Evolutionary conservation across 345 rosid species (phyloP).

Genomic region (Hibiscus syriacus): DNA sequence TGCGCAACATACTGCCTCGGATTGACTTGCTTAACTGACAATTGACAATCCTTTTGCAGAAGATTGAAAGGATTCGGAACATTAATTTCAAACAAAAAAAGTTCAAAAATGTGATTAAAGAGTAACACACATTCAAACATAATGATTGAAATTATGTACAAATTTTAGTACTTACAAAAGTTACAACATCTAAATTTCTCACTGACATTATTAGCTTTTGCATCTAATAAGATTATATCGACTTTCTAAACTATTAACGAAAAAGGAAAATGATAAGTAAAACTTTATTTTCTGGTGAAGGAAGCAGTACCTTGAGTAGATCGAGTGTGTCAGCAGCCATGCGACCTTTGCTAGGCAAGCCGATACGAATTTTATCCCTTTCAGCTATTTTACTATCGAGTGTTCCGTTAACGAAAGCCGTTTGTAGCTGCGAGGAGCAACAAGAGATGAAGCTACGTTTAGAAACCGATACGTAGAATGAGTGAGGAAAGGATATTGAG

Average conservation of each 20-base stretch:
- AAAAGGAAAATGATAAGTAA: too few species aligned
- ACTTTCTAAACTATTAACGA: too few species aligned
- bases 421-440: not conserved
- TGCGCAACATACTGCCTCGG: constrained; percentile 92
- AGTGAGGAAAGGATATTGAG: constrained; percentile 8
- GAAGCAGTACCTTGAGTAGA: not conserved
- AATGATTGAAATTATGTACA: too few species aligned
- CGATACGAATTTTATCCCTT: not conserved
- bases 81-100: too few species aligned
- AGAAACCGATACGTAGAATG: constrained; percentile 13
- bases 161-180: too few species aligned
- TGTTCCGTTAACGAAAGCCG: not conserved
- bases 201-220: too few species aligned
- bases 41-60: constrained; percentile 46
- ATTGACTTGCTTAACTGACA: constrained; percentile 75
- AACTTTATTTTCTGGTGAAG: too few species aligned
- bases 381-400: not conserved
- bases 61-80: not conserved
- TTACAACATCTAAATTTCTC: too few species aligned
- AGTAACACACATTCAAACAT: too few species aligned
- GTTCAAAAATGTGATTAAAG: too few species aligned
- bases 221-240: too few species aligned
- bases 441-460: constrained; percentile 1
- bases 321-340: not conserved
- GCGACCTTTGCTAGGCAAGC: not conserved